Conservation (phyloP, 805 yeast species). For the Hanseniaspora thailandica region DNA sequence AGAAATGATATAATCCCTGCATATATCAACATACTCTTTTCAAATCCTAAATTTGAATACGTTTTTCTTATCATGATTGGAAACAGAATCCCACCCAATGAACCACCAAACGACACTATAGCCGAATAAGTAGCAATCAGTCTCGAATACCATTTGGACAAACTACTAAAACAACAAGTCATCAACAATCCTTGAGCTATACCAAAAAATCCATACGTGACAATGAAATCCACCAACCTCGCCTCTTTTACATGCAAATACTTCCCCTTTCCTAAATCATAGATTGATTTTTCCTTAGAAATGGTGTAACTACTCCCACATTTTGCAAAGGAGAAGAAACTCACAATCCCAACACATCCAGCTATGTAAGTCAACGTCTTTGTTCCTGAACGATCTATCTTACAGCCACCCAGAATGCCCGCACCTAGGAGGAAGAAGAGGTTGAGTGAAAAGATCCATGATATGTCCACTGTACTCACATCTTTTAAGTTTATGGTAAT, state of each 20-base stretch:
- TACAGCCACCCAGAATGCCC: slow-evolving; percentile 34
- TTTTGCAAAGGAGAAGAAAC: slow-evolving; percentile 36
- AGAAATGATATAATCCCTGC: slow-evolving; percentile 8
- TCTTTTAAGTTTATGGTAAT: slow-evolving; percentile 17
- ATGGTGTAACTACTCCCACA: slow-evolving; percentile 19
- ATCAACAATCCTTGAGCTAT: slow-evolving; percentile 35
- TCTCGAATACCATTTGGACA: slow-evolving; percentile 36
- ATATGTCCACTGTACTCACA: slow-evolving; percentile 30
- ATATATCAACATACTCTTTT: slow-evolving; percentile 20
- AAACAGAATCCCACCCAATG: slow-evolving; percentile 40
- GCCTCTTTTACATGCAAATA: not conserved
- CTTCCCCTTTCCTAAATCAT: not conserved
- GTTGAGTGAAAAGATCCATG: slow-evolving; percentile 43
- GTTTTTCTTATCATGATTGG: slow-evolving; percentile 37
- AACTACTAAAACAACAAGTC: slow-evolving; percentile 34
- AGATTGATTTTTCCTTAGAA: not conserved
- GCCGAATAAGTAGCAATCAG: slow-evolving; percentile 38
- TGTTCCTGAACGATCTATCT: slow-evolving; percentile 39
- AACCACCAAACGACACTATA: slow-evolving; percentile 39
- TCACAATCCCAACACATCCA: slow-evolving; percentile 29
- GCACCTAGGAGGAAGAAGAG: slow-evolving; percentile 25
- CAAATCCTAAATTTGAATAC: slow-evolving; percentile 36
- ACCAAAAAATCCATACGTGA: slow-evolving; percentile 30
- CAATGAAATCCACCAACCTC: slow-evolving; percentile 38
- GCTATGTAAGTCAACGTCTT: slow-evolving; percentile 31